Base-by-base conservation (phyloP, 176 grass and related monocot genomes). In the Cymbopogon citratus region DNA sequence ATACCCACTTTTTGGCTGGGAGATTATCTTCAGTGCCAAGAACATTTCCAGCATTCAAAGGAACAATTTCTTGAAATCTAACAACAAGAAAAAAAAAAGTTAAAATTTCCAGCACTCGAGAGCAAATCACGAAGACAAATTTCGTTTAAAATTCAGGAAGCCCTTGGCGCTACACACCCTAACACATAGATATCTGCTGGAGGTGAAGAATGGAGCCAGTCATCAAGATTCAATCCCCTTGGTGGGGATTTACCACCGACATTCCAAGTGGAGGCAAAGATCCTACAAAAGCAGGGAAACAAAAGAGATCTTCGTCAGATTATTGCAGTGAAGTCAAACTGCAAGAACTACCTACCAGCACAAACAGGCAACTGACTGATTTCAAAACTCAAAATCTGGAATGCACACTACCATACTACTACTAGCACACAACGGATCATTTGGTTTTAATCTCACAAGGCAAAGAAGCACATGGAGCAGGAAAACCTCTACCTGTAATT, bases 11-110 rank as follows among this genome's bases (percentile, higher is more conserved):
- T 65, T 91, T 98, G 0, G 92, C 95, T 19, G 95, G 95, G 63
- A 86, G 31, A 73, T 94, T 98, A 71, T 94, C 92, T 93, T 98
- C 95, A 2, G 90, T 85, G 46, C 95, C 95, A 62, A 98, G 90
- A 87, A 94, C 95, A 87, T 98, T 98, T 61, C 95, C 95, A 43
- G 95, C 95, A 87, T 98, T 98, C 64, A 98, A 87, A 79, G 95
- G 95, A 79, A 98, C 95, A 79, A 98, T 94, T 85, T 98, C 95
- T 64, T 98, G 95, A 88, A 98, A 98, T 57, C 95, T 98, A 81
- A 16, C 4, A 2, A 84, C 26, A 52, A 62, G 21, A 3, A 64
- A 78, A 49, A 78, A 41, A 71, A 12, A 23, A 3, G 19, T 35
- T 16, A 80, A 44, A 26, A 79, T 56, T 43, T 43, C 40, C 40